Evolutionary conservation across 495 filamentous ascomycete species (phyloP), one percentile per base, ranked within the genome.

Genomic region (Lichenothelia convexa): DNA sequence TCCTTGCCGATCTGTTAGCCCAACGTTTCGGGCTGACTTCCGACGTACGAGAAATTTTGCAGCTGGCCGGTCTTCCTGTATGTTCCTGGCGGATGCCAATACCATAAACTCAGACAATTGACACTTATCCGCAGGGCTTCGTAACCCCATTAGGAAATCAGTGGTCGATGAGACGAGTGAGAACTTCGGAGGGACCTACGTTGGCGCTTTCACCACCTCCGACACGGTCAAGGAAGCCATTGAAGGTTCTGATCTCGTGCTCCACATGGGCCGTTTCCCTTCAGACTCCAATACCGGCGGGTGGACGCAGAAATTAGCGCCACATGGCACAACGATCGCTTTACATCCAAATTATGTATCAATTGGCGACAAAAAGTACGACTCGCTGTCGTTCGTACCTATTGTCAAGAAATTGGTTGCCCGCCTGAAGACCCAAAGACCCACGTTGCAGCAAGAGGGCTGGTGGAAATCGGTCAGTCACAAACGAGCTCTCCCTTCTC

Each of bases 401-500:
- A 39, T 40, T 29, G 45, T 60, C 26, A 57, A 57, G 39, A 41
- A 52, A 9, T 41, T 57, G 20, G 40, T 58, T 21, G 20, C 35
- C 15, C 27, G 37, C 7, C 38, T 53, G 36, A 30, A 38, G 2
- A 34, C 32, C 38, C 32, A 13, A 36, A 37, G 4, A 24, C 48
- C 32, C 32, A n/a, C 18, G 41, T 40, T 26, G 12, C 26, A 3
- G 56, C 45, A 35, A 29, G 58, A 15, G 39, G 39, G 16, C 47
- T 53, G 1, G 45, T 47, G 34, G 57, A 60, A 34, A 40, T 58
- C 20, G 30, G 58, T 36, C 34, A 56, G 19, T 51, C 45, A 33
- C 55, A 60, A 30, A 58, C 53, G 1, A 55, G 57, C 13, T 58
- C 57, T 12, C n/a, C n/a, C n/a, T n/a, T n/a, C n/a, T n/a, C n/a